Evolutionary conservation across 2,329 filamentous ascomycete species (phyloP), one percentile per base, ranked within the genome.

Genomic region (Xylaria sp.): DNA sequence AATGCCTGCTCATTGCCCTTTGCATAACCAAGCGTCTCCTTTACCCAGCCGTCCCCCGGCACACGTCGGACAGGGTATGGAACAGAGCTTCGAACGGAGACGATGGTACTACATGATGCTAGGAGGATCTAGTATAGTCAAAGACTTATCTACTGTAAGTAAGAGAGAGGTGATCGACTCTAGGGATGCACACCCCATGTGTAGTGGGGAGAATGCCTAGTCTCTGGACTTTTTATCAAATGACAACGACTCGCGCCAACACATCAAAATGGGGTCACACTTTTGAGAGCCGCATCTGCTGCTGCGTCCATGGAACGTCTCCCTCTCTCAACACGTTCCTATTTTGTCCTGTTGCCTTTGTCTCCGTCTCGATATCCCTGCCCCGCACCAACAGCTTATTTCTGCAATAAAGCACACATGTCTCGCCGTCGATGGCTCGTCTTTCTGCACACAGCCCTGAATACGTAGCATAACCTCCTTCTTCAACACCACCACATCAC

Each of bases 191-290:
- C 79, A 76, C 75, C 78, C 76, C 77, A 79, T 81, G 78, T 83
- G 80, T 80, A 77, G 79, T 77, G 78, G 85, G 85, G 86, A 86
- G 84, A n/a, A 82, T 83, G 81, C 78, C 80, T 86, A 85, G 84
- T 83, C 80, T 83, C 82, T 83, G 81, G 82, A 80, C 78, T 79
- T 84, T 83, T 82, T 82, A 87, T 88, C 84, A 88, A 94, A 89
- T 94, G 91, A 91, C 86, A 86, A 87, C 84, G 84, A 89, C 84
- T 83, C 82, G 89, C 89, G 92, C 92, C 92, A 96, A 84, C 92
- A 90, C 92, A 96, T 93, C 92, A 91, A 82, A 80, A 87, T 86
- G 85, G 86, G 63, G 85, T 87, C 85, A 85, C 85, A 86, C 84
- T 84, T 78, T 84, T 74, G 71, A 87, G 85, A 87, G 86, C 86